A percentile compares a stretch with the other conserved stretches of the same genome.
phyloP scores from a whole-genome alignment of 345 rosid genomes.

The Euphorbia tirucalli region DNA sequence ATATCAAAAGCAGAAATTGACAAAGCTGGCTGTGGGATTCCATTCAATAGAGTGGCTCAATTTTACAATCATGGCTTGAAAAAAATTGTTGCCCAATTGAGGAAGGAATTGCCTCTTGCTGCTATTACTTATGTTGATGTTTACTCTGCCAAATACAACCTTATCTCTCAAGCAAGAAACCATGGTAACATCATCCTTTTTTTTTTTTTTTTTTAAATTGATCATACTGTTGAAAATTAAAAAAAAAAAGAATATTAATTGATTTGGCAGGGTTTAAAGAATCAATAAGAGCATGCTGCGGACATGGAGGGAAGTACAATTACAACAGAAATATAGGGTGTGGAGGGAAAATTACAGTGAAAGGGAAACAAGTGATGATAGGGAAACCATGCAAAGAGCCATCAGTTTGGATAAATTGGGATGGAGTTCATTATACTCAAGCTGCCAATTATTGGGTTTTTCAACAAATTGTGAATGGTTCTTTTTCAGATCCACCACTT shows the following conservation, averaged over 20 bases:
- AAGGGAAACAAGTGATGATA: slow-evolving; percentile 47
- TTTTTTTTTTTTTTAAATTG: no score
- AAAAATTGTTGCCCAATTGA: slow-evolving; percentile 34
- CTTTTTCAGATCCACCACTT: slow-evolving; percentile 39
- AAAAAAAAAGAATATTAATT: no score
- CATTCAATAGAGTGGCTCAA: slow-evolving; percentile 58
- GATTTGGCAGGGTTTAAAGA: slow-evolving; percentile 50
- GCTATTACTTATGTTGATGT: slow-evolving; percentile 61
- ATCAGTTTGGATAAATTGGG: slow-evolving; percentile 40
- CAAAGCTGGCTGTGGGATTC: slow-evolving; percentile 54
- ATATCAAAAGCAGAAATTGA: slow-evolving; percentile 40
- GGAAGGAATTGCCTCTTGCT: slow-evolving; percentile 53
- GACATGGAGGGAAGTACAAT: slow-evolving; percentile 79
- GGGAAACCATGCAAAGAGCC: slow-evolving; percentile 54
- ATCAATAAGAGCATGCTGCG: slow-evolving; percentile 64
- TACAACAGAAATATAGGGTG: slow-evolving; percentile 49
- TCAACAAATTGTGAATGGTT: slow-evolving; percentile 31
- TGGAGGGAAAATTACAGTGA: slow-evolving; percentile 40
- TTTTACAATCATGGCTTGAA: slow-evolving; percentile 45
- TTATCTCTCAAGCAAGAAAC: slow-evolving; percentile 49
- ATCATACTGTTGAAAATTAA: no score
- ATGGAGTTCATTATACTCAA: slow-evolving; percentile 50
- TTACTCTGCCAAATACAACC: slow-evolving; percentile 53
- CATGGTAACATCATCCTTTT: slow-evolving; percentile 33
- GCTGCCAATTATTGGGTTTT: slow-evolving; percentile 45